Evolutionary conservation across 257 asterid genomes (phyloP), one percentile per base, ranked within the genome.

Genomic region (Rauvolfia tetraphylla): DNA sequence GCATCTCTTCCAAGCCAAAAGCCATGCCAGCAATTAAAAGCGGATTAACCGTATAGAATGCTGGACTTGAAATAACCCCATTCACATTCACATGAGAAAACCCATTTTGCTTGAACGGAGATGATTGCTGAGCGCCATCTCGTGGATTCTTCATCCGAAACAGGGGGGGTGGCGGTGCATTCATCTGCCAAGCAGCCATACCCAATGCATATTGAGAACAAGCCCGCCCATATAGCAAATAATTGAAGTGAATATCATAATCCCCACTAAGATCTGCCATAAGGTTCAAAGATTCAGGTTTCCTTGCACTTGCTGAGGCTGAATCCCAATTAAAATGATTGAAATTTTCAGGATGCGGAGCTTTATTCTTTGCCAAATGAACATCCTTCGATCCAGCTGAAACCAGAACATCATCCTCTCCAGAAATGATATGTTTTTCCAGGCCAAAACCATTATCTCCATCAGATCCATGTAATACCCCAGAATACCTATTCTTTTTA

Each of bases 261-360:
- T 92, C 93, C 62, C 97, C 97, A 22, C 81, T 79, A 51, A 92
- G 98, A 81, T 88, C 94, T 23, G 82, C 76, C 44, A 85, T 78
- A 17, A 83, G 73, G 77, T 75, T 83, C 56, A 38, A 63, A 68
- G 85, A 51, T 71, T 84, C 88, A 1, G 81, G 68, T 61, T 53
- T 75, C 78, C 34, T 84, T 39, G 76, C 76, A 83, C 78, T 82
- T 39, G 71, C 54, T 22, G 86, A 54, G 38, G 72, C 76, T 74
- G 44, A 79, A 27, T 78, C 80, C 76, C 39, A 34, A 42, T 67
- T 76, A 34, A 29, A 10, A 41, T 68, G 83, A 71, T 72, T 70
- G 33, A 78, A 69, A 71, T 79, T 78, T 42, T 75, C 77, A 11
- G 91, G 59, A 51, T 20, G 72, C 39, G 49, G 31, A 70, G 42